Base-by-base conservation (phyloP, 1,139 yeast genomes). In the Zygosaccharomyces sapae region DNA sequence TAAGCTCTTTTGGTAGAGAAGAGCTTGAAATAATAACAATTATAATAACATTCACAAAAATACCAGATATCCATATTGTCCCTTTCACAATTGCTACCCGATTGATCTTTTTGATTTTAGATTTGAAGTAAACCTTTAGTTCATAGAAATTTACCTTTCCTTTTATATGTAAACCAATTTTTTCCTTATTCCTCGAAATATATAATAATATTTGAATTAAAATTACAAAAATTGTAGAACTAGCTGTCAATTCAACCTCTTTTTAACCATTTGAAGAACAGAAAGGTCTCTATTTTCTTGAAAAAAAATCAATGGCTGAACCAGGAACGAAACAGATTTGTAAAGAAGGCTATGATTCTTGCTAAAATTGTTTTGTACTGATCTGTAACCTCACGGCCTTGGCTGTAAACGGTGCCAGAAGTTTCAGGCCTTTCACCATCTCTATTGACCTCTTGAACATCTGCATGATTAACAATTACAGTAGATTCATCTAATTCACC, bases 321-420 rank as follows among this genome's bases (percentile, higher is more conserved):
- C 53, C 53, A 50, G 20, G 49, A 48, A 33, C 43, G 49, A 24
- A 48, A 50, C 27, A 48, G 27, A 19, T 48, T 46, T 10, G 51
- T 44, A 19, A 50, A 50, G 37, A 48, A 48, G 10, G 51, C 53
- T 20, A 50, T 44, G 16, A 52, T 46, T 29, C 52, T 53, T 38
- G 53, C 49, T 38, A 56, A 41, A 8, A 55, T 39, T 29, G 47
- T 52, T 31, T 53, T 50, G 41, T 55, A 56, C 18, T 50, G 51
- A 16, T 46, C 49, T 18, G 55, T 44, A 25, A 43, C 43, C 9
- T 41, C 34, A n/a, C 42, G 50, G 18, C 43, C 39, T 9, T 37
- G 45, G 24, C 42, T 44, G 27, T 40, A n/a, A 19, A 45, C 41
- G 12, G 47, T 43, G 9, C 44, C 46, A 6, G 41, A 33, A 16